Evolutionary conservation across 495 filamentous ascomycete genomes (phyloP), one percentile per base, ranked within the genome.

Genomic region (Daldinia loculata): DNA sequence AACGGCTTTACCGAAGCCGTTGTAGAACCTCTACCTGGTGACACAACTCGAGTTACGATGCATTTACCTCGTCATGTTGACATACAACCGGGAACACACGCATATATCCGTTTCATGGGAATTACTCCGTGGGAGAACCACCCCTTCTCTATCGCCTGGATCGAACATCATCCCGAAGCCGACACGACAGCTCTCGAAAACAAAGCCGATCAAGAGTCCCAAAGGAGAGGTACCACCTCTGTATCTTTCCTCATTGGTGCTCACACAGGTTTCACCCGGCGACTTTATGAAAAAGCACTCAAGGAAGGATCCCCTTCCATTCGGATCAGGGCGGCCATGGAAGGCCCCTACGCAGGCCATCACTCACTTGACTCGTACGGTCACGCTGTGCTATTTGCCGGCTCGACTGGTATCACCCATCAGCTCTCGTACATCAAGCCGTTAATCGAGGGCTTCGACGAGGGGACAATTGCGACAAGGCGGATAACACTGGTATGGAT

Each of bases 91-190:
- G 95, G 95, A 59, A 92, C 92, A 67, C 94, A 98, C 80, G 88
- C 88, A 63, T 99, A 97, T 77, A 82, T 99, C 41, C 95, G 94
- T 75, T 91, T 97, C 66, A 88, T 88, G 29, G 80, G 88, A 11
- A 72, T 97, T 66, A 91, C 88, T 45, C 85, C 86, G 68, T 96
- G 92, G 91, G 93, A 93, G 68, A 93, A 88, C 45, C 95, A 99
- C 77, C 95, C 95, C 3, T 98, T 99, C 81, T 95, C 94, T 29
- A 85, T 98, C 56, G 94, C 91, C 62, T 98, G 95, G 94, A 88
- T 88, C 74, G 78, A 86, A 58, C 82, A 87, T 65, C 66, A 71
- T 17, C 72, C 75, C 62, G 73, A 74, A 55, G 56, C 66, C 24
- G 74, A 76, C 14, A 53, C 59, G 60, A 51, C 57, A 22, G 56